Percentiles rank a stretch among this genome's conserved stretches.
Evolutionary conservation across 2,329 filamentous ascomycete genomes (phyloP).

Genomic region (Annulohypoxylon truncatum): DNA sequence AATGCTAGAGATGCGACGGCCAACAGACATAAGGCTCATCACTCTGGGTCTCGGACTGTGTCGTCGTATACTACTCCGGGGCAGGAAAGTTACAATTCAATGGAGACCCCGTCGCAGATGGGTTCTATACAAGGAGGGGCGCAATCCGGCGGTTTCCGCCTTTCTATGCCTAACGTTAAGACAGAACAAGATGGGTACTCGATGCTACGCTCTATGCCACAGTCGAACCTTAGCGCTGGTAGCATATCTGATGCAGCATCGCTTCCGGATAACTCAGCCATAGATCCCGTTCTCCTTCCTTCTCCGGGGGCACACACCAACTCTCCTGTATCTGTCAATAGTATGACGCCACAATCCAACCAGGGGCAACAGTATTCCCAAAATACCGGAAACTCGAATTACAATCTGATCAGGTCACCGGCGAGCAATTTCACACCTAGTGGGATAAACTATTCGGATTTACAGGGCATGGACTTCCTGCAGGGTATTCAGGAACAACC

Average conservation of each 20-base stretch:
- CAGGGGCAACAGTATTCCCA: constrained; percentile 39
- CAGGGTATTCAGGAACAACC: constrained; percentile 57
- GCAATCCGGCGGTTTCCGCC: constrained; percentile 46
- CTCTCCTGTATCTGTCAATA: constrained; percentile 51
- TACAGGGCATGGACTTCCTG: constrained; percentile 66
- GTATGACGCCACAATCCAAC: constrained; percentile 52
- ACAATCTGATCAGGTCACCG: constrained; percentile 44
- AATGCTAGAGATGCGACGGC: constrained; percentile 49
- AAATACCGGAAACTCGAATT: constrained; percentile 40
- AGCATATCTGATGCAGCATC: constrained; percentile 53
- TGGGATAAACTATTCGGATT: constrained; percentile 57
- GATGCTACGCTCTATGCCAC: constrained; percentile 55
- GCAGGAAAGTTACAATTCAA: constrained; percentile 44
- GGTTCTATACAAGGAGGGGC: constrained; percentile 41
- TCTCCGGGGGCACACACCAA: constrained; percentile 56
- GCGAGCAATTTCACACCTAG: constrained; percentile 49
- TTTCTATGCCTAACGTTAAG: constrained; percentile 51
- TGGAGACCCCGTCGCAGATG: constrained; percentile 40
- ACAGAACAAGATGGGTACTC: constrained; percentile 55
- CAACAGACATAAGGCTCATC: constrained; percentile 45
- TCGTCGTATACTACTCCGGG: constrained; percentile 39
- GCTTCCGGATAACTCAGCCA: constrained; percentile 51
- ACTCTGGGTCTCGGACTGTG: constrained; percentile 38
- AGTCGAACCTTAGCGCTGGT: constrained; percentile 53
- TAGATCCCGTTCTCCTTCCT: constrained; percentile 59